Evolutionary conservation across 345 rosid species (phyloP).

Genomic region (Populus simonii): DNA sequence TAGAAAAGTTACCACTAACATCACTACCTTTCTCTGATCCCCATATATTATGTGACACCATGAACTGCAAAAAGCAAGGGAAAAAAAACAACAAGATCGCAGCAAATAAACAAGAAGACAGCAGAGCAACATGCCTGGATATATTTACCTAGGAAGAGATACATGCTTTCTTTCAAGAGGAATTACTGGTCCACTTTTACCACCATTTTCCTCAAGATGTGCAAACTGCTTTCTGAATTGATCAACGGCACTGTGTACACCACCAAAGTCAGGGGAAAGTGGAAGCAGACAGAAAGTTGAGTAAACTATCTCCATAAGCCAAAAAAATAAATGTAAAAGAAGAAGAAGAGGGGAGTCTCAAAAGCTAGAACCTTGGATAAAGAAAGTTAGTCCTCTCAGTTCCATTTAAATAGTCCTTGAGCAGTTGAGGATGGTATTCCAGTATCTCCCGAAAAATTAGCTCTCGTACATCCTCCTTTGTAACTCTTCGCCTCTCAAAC

Average conservation of each 20-base stretch:
- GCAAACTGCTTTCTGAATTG: constrained; percentile 92
- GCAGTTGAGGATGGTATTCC: constrained; percentile 94
- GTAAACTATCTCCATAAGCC: background rate
- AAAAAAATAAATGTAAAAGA: background rate
- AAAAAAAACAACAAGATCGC: background rate
- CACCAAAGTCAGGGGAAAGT: constrained; percentile 12
- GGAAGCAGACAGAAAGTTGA: background rate
- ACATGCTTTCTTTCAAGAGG: constrained; percentile 84
- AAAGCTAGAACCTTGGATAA: constrained; percentile 69
- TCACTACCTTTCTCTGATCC: background rate
- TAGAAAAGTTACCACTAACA: background rate
- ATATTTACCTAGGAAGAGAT: constrained; percentile 76
- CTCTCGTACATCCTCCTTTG: constrained; percentile 86
- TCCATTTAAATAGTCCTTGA: constrained; percentile 77
- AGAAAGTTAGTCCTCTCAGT: constrained; percentile 86
- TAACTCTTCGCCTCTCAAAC: constrained; percentile 88
- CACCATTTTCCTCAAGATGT: constrained; percentile 78
- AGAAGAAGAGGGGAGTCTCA: background rate
- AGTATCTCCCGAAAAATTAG: constrained; percentile 80
- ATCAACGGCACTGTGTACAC: constrained; percentile 72
- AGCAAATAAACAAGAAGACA: background rate
- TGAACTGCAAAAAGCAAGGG: background rate
- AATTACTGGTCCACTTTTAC: constrained; percentile 61
- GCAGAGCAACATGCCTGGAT: background rate
- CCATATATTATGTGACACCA: background rate